phyloP scores from a whole-genome alignment of 2,329 filamentous ascomycete genomes.

The Lachnellula subtilissima region DNA sequence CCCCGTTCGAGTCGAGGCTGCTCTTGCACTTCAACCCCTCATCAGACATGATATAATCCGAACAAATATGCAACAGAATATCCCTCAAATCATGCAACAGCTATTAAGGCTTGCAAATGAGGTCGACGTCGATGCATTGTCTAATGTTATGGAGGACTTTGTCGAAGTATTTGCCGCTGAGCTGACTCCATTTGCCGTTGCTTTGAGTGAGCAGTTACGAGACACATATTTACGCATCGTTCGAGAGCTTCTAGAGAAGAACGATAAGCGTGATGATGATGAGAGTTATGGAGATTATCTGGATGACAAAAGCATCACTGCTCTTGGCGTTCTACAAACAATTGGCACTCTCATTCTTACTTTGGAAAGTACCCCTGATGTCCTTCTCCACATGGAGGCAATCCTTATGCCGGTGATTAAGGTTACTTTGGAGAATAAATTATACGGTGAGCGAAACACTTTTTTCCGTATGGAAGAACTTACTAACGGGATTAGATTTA shows the following conservation, averaged over 20 bases:
- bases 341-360: conserved; percentile 97
- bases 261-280: conserved; percentile 68
- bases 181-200: conserved; percentile 93
- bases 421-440: conserved; percentile 94
- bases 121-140: conserved; percentile 92
- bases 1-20: conserved; percentile 89
- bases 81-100: conserved; percentile 99
- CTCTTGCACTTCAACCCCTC: conserved; percentile 87
- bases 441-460: conserved; percentile 62
- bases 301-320: conserved; percentile 98
- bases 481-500: conserved; percentile 54
- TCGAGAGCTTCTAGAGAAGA: conserved; percentile 83
- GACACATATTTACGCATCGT: conserved; percentile 96
- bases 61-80: conserved; percentile 93
- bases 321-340: conserved; percentile 90
- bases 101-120: conserved; percentile 95
- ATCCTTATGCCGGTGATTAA: conserved; percentile 96
- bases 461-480: not conserved
- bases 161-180: conserved; percentile 98
- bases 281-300: conserved; percentile 84
- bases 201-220: conserved; percentile 88
- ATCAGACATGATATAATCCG: conserved; percentile 94
- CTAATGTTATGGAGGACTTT: conserved; percentile 99
- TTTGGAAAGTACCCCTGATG: conserved; percentile 92
- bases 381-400: conserved; percentile 88